phyloP scores from a whole-genome alignment of 2,329 filamentous ascomycete genomes.

The Botryotinia convoluta region DNA sequence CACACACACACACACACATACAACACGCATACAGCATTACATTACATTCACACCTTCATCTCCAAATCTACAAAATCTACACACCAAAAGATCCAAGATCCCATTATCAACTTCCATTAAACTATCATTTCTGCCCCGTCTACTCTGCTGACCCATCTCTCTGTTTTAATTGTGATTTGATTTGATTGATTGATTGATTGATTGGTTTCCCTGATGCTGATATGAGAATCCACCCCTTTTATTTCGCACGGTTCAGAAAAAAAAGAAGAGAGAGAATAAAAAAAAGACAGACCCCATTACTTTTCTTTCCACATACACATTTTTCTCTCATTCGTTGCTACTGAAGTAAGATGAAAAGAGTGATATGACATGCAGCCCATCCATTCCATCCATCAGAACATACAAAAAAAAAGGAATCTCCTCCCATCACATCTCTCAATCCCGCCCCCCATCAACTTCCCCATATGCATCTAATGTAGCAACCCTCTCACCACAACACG shows the following conservation, averaged over 20 bases:
- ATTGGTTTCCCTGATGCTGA: background rate
- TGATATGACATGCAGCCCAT: background rate
- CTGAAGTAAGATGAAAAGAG: conserved; percentile 27
- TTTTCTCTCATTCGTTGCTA: conserved; percentile 32
- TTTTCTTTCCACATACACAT: conserved; percentile 17
- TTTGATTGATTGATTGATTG: conserved; percentile 4
- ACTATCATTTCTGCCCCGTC: background rate
- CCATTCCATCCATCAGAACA: conserved; percentile 4
- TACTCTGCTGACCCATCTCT: background rate
- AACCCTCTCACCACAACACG: background rate
- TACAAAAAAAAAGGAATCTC: background rate
- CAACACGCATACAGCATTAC: background rate
- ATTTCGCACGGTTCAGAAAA: background rate
- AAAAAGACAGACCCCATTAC: background rate
- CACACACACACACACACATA: too few species aligned
- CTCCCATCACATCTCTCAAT: background rate
- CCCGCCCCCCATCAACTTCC: background rate
- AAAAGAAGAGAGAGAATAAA: background rate
- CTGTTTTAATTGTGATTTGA: background rate
- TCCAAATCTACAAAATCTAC: background rate
- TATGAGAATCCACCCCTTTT: conserved; percentile 2
- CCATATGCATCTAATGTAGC: conserved; percentile 6
- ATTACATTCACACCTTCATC: background rate
- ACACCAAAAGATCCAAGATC: background rate
- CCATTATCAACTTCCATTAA: background rate